Percentiles rank a stretch among this genome's conserved stretches.
Evolutionary conservation across 768 basidiomycete genomes (phyloP).

Genomic region (Serendipita vermifera): DNA sequence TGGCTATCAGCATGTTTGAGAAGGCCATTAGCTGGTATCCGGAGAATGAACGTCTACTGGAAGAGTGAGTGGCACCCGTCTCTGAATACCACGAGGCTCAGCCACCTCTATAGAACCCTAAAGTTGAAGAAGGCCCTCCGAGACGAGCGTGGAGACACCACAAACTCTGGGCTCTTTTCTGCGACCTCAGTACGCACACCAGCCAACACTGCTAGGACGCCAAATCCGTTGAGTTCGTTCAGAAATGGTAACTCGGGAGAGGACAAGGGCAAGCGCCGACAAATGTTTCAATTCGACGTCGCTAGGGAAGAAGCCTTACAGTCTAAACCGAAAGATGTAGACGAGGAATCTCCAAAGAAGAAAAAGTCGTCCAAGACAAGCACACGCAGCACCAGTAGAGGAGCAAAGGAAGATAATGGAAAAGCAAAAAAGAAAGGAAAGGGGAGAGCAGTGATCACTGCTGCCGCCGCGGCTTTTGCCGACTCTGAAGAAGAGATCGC

Average conservation of each 20-base stretch:
- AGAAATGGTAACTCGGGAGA: not conserved
- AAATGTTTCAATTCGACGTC: not conserved
- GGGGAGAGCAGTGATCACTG: not conserved
- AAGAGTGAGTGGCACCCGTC: not conserved
- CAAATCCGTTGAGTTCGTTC: not conserved
- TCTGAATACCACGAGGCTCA: not conserved
- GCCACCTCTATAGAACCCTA: not conserved
- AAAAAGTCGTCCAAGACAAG: too few relatives aligned
- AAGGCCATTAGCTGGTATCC: not conserved
- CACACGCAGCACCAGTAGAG: too few relatives aligned
- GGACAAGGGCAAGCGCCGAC: not conserved
- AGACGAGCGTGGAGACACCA: not conserved
- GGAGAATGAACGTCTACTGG: not conserved
- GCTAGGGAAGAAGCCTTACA: not conserved
- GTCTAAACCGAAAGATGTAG: not conserved
- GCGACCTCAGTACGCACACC: too few relatives aligned
- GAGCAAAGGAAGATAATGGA: too few relatives aligned
- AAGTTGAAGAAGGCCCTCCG: not conserved
- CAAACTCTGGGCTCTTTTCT: not conserved
- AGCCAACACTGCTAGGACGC: too few relatives aligned
- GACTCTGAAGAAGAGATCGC: not conserved
- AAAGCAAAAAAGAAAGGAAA: too few relatives aligned
- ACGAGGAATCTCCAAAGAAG: not conserved
- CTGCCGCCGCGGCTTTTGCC: not conserved
- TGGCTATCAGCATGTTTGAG: not conserved